Evolutionary conservation across 2,329 filamentous ascomycete genomes (phyloP).

Genomic region (Xylariales sp.): DNA sequence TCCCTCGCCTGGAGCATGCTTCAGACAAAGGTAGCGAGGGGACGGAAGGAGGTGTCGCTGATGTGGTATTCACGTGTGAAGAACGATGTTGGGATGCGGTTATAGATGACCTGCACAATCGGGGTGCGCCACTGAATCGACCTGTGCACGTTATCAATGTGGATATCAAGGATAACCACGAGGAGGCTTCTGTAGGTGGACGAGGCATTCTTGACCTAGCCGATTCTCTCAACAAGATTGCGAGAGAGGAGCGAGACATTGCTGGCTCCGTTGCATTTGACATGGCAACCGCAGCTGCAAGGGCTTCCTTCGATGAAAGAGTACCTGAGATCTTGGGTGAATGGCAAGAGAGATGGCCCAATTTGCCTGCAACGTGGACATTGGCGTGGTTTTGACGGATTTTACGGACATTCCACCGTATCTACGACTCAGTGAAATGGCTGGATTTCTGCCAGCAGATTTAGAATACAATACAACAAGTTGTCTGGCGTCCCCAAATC

Average conservation of each 20-base stretch:
- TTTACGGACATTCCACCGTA: no score
- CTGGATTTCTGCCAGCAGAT: no score
- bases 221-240: slow-evolving; percentile 75
- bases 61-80: slow-evolving; percentile 95
- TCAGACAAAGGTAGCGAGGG: slow-evolving; percentile 74
- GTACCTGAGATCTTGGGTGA: slow-evolving; percentile 87
- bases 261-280: slow-evolving; percentile 65
- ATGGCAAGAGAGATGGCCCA: slow-evolving; percentile 95
- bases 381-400: slow-evolving; percentile 93
- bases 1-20: slow-evolving; percentile 72
- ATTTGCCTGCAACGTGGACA: slow-evolving; percentile 88
- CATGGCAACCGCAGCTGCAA: slow-evolving; percentile 59
- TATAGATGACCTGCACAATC: slow-evolving; percentile 83
- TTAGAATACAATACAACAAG: no score
- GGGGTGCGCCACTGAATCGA: slow-evolving; percentile 81
- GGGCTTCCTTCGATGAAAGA: slow-evolving; percentile 81
- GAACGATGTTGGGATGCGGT: slow-evolving; percentile 98
- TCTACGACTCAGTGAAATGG: no score
- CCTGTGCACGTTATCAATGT: slow-evolving; percentile 98
- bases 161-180: slow-evolving; percentile 97
- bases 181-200: slow-evolving; percentile 88
- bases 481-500: no score
- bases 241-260: slow-evolving; percentile 68
- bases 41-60: slow-evolving; percentile 83
- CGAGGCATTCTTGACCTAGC: slow-evolving; percentile 90